A percentile compares a stretch with the other conserved stretches of the same genome.
phyloP scores from a whole-genome alignment of 768 basidiomycete species.

The Piloderma croceum region DNA sequence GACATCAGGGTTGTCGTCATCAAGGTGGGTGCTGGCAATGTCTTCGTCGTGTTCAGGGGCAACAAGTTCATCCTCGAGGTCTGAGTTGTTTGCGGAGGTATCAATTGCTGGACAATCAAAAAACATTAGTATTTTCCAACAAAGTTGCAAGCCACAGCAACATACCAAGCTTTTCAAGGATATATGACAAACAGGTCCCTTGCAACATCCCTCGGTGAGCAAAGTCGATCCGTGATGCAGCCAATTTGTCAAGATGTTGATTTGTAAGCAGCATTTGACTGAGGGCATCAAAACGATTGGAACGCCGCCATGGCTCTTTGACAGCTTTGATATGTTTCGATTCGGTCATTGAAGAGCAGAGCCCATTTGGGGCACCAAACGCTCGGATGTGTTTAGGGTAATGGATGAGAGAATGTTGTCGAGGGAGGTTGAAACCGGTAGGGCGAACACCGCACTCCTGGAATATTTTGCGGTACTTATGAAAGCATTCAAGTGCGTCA shows the following conservation, averaged over 20 bases:
- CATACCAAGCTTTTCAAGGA: no score
- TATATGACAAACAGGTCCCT: slow-evolving; percentile 4
- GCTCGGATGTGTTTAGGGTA: slow-evolving; percentile 11
- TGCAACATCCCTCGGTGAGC: slow-evolving; percentile 17
- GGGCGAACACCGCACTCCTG: slow-evolving; percentile 1
- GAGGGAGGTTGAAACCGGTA: slow-evolving; percentile 12
- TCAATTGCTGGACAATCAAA: no score
- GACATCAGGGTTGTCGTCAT: no score
- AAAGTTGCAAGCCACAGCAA: no score
- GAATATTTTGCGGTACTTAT: slow-evolving; percentile 4
- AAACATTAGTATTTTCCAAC: no score
- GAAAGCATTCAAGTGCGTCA: slow-evolving; percentile 12
- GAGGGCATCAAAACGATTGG: slow-evolving; percentile 5
- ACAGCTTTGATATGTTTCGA: slow-evolving; percentile 9
- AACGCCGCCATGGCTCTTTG: slow-evolving; percentile 8
- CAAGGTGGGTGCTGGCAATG: no score
- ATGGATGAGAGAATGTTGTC: slow-evolving; percentile 18
- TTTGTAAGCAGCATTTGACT: slow-evolving; percentile 9
- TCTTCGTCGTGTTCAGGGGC: no score
- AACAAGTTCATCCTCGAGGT: no score
- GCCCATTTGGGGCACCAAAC: slow-evolving; percentile 17
- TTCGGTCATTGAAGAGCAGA: slow-evolving; percentile 12
- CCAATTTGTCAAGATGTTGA: slow-evolving; percentile 3
- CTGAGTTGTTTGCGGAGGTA: no score
- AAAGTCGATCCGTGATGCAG: slow-evolving; percentile 13